Evolutionary conservation across 2,329 filamentous ascomycete genomes (phyloP).

Genomic region (Emergomyces pasteurianus): DNA sequence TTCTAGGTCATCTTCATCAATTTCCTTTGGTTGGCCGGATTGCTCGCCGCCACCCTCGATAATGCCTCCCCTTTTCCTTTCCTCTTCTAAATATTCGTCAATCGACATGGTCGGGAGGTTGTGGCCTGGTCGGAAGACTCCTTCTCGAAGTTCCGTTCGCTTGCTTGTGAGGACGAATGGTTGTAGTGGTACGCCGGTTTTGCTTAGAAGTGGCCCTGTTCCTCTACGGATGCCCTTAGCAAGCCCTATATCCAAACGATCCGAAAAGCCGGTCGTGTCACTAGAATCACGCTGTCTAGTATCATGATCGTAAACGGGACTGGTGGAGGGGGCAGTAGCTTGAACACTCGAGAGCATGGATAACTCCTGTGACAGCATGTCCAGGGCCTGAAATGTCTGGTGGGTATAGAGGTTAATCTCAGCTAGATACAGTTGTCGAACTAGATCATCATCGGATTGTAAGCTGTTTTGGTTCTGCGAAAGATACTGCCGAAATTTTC

Average conservation of each 20-base stretch:
- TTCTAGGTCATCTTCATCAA: slow-evolving; percentile 84
- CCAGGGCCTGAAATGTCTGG: slow-evolving; percentile 74
- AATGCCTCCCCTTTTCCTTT: slow-evolving; percentile 70
- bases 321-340: slow-evolving; percentile 32
- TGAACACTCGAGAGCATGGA: slow-evolving; percentile 67
- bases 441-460: slow-evolving; percentile 71
- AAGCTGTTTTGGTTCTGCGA: slow-evolving; percentile 46
- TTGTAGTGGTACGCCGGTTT: slow-evolving; percentile 70
- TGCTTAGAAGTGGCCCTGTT: slow-evolving; percentile 60
- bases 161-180: slow-evolving; percentile 79
- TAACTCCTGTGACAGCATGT: slow-evolving; percentile 72
- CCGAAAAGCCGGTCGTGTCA: slow-evolving; percentile 48
- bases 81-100: slow-evolving; percentile 93
- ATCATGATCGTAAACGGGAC: slow-evolving; percentile 23
- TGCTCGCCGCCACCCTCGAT: slow-evolving; percentile 81
- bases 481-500: slow-evolving; percentile 39
- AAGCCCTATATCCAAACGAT: slow-evolving; percentile 60
- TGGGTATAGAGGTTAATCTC: slow-evolving; percentile 63
- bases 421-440: slow-evolving; percentile 66
- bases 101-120: slow-evolving; percentile 96
- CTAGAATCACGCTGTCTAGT: slow-evolving; percentile 36
- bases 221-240: slow-evolving; percentile 28
- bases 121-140: slow-evolving; percentile 83
- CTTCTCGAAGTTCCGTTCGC: slow-evolving; percentile 61
- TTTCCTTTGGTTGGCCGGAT: slow-evolving; percentile 53